Evolutionary conservation across 2,329 filamentous ascomycete genomes (phyloP), one percentile per base, ranked within the genome.

Genomic region (Diplodia sapinea): DNA sequence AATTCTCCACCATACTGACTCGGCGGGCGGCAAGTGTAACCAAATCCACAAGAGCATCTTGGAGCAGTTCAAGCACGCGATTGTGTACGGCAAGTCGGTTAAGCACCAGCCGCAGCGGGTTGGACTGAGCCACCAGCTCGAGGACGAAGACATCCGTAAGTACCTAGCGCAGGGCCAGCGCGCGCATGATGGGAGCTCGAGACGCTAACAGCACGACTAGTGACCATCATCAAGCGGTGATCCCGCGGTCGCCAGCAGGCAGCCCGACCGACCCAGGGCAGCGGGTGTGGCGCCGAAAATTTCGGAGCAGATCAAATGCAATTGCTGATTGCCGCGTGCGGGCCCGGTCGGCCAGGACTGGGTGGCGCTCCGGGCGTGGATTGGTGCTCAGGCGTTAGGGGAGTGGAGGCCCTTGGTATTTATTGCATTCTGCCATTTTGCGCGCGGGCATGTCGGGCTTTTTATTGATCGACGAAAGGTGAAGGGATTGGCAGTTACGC

Each of bases 31-130:
- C 51, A 68, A 97, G 93, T 99, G 95, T 82, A 97, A 97, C 82
- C 87, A 92, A 72, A 99, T 99, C 78, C 95, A 99, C 82, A 93
- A 95, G 79, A 96, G 89, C 67, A 98, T 99, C 77, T 86, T 95
- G 67, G 95, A 99, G 74, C 90, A 97, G 74, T 99, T 99, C 86
- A 96, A 94, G 81, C 88, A 90, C 70, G 95, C 95, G 66, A 90
- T 99, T 77, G 95, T 99, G 51, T 99, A 98, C 80, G 95, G 95
- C 73, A 95, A 94, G 79, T 97, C 94, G 67, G 94, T 98, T 73
- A 98, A 98, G 86, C 95, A 99, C 83, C 95, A 98, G 82, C 95
- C 95, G 71, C 95, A 99, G 82, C 88, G 94, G 75, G 95, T 98
- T 70, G 95, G 95, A 61, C 86, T 99, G 71, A 84, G 87, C 65